Base-by-base conservation (phyloP, 331 rosid genomes). In the Saraca asoca region DNA sequence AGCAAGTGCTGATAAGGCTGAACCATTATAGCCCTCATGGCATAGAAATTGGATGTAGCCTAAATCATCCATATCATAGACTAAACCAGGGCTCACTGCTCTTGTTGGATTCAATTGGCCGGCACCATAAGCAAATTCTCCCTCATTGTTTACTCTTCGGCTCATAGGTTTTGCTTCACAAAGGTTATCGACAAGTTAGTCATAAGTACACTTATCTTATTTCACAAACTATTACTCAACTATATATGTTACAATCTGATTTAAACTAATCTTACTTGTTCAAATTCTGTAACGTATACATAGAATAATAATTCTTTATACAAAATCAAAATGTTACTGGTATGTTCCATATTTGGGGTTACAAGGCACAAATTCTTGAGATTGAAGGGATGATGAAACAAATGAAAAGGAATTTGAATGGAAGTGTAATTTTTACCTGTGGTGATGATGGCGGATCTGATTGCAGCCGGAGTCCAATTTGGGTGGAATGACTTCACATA, bases 401-500 rank as follows among this genome's bases (percentile, higher is more conserved):
- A n/a, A n/a, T n/a, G 31, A 24, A 24, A 24, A 24, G 31, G 31
- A 39, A 7, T 8, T 10, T 6, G 11, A 39, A 39, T 6, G 11
- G 10, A 7, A 39, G 6, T 1, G 12, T 16, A 16, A 6, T 34
- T 8, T 44, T 51, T 73, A 93, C 97, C 97, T 17, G 96, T 84
- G 48, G 97, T 93, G 12, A 93, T 51, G 64, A 93, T 78, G 61
- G 98, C 88, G 14, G 95, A 90, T 76, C 77, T 72, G 54, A 90
- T 86, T 51, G 97, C 97, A 5, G 95, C 90, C 5, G 91, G 87
- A 59, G 88, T 75, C 98, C 96, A 89, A 3, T 64, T 48, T 0
- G 97, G 95, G 64, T 85, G 97, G 80, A 93, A 93, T 41, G 97
- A 90, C 55, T 93, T 93, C 5, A 90, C 80, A 62, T 93, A 93